Conservation (phyloP, 805 yeast species). For the Ogataea allantospora region DNA sequence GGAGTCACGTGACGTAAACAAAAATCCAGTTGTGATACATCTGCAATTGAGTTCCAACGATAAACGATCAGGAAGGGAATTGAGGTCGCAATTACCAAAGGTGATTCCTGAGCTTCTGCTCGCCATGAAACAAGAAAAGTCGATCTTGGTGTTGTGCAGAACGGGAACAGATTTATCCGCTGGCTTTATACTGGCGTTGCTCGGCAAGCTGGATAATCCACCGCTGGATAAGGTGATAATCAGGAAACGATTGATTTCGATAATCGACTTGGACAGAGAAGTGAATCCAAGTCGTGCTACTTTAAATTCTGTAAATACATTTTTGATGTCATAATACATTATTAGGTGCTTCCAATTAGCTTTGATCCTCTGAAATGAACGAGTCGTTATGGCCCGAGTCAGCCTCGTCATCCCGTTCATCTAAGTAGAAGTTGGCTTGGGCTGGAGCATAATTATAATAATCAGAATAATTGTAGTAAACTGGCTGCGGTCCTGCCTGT, state of each 20-base stretch:
- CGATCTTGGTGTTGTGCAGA: constrained; percentile 53
- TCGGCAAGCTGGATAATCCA: constrained; percentile 34
- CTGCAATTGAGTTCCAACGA: constrained; percentile 28
- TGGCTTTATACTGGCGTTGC: constrained; percentile 53
- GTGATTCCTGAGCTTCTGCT: constrained; percentile 35
- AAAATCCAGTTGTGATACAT: constrained; percentile 24
- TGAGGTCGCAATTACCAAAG: constrained; percentile 47
- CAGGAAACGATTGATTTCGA: constrained; percentile 51
- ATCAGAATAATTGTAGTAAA: constrained; percentile 11
- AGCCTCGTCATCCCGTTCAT: constrained; percentile 5
- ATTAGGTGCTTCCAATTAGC: constrained; percentile 1
- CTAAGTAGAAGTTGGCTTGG: constrained; percentile 8
- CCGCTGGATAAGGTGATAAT: constrained; percentile 20
- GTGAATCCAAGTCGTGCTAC: constrained; percentile 79
- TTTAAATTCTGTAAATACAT: constrained; percentile 65
- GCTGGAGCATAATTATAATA: constrained; percentile 5
- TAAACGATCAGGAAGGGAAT: constrained; percentile 66
- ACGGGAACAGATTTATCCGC: constrained; percentile 65
- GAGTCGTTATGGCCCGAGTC: constrained; percentile 1
- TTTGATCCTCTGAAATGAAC: not conserved
- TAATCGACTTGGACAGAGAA: constrained; percentile 44
- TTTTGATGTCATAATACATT: constrained; percentile 41
- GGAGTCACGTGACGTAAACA: constrained; percentile 13
- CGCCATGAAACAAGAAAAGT: constrained; percentile 1
- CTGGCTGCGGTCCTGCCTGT: constrained; percentile 3